These are phyloP conservation scores for Boletus pseudopeckii DNA, from an alignment of 768 basidiomycete genomes.

Conservation along the genomic window DNA sequence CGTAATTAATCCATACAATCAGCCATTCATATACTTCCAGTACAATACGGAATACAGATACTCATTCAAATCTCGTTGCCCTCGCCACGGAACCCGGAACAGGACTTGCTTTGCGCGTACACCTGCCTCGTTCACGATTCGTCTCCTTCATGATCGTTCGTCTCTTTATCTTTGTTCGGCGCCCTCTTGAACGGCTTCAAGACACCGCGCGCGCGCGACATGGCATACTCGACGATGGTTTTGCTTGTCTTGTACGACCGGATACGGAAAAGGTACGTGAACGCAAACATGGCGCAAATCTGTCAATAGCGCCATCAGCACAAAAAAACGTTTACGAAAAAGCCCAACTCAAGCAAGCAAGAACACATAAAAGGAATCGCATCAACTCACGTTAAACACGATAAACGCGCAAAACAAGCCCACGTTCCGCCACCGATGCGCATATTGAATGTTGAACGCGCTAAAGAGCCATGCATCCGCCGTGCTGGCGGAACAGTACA, in stretches of 20 bases:
- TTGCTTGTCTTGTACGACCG: constrained; percentile 23
- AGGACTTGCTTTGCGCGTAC: not conserved
- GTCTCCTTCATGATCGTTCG: not conserved
- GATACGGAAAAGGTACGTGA: constrained; percentile 60
- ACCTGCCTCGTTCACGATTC: not conserved
- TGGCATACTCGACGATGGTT: not conserved
- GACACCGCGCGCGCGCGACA: not conserved
- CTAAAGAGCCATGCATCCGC: constrained; percentile 49
- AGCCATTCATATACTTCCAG: too few relatives aligned
- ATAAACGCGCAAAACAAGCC: constrained; percentile 44
- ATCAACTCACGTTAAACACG: constrained; percentile 40
- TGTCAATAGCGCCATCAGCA: constrained; percentile 20
- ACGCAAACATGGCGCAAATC: constrained; percentile 43
- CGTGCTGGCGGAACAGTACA: constrained; percentile 54
- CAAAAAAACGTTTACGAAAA: not conserved
- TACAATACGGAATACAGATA: not conserved
- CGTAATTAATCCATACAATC: too few relatives aligned
- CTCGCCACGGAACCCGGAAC: not conserved
- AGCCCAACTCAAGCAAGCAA: too few relatives aligned
- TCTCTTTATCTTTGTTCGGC: not conserved
- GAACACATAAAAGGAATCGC: not conserved
- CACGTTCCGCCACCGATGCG: constrained; percentile 46
- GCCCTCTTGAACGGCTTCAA: not conserved
- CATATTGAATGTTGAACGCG: constrained; percentile 59
- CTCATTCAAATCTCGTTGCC: too few relatives aligned